Conservation (phyloP, 2,329 filamentous ascomycete species). For the Ophiostoma ips region DNA sequence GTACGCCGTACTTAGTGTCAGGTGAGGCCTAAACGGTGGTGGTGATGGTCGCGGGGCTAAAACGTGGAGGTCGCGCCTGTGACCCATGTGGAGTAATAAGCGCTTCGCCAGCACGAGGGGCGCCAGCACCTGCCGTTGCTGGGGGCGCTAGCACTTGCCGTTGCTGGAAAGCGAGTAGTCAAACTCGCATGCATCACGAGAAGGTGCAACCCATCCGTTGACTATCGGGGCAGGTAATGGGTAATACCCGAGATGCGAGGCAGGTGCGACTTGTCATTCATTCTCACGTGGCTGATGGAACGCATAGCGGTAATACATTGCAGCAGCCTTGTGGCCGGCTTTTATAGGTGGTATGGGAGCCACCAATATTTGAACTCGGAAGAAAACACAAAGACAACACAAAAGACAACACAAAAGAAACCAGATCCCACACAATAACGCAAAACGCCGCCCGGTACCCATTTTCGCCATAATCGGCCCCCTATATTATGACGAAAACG, state of each 20-base stretch:
- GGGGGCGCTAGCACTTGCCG: background rate
- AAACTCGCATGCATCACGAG: background rate
- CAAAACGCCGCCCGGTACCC: no score
- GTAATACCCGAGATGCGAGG: background rate
- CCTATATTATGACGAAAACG: slow-evolving; percentile 32
- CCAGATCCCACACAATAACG: no score
- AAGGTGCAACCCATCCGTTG: background rate
- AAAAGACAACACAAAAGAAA: background rate
- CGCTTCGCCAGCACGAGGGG: background rate
- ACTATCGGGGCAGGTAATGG: background rate
- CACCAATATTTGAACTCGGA: background rate
- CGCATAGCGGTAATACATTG: background rate
- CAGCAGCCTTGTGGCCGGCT: background rate
- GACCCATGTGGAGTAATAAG: background rate
- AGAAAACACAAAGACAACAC: background rate
- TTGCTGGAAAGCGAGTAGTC: background rate
- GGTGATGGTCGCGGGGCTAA: background rate
- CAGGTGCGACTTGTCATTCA: background rate
- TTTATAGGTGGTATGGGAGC: background rate
- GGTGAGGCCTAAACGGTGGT: background rate
- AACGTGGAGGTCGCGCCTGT: no score
- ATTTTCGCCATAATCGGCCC: background rate
- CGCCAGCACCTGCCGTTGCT: background rate
- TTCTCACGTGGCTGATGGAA: background rate
- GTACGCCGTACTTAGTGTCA: no score